Evolutionary conservation across 23 red algal species (phyloP).

Genomic region (Chondrus crispus): DNA sequence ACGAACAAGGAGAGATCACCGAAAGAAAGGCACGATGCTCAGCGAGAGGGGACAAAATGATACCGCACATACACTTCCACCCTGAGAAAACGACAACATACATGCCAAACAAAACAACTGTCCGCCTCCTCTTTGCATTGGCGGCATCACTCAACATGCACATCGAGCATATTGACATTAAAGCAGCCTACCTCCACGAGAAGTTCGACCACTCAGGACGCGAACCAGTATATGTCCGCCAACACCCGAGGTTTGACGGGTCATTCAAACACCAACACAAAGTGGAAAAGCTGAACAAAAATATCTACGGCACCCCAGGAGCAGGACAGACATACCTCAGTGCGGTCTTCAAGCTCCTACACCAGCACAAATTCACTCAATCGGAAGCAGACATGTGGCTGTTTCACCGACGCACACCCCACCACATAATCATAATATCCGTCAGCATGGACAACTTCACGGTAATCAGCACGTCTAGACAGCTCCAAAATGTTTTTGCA

Average conservation of each 20-base stretch:
- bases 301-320: too few species aligned
- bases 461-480: too few species aligned
- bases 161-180: conserved; percentile 41
- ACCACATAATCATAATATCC: too few species aligned
- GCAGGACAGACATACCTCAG: too few species aligned
- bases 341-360: too few species aligned
- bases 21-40: not conserved
- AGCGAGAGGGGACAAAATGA: conserved; percentile 8
- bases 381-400: too few species aligned
- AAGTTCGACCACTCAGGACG: not conserved
- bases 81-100: not conserved
- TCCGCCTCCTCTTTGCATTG: not conserved
- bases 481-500: too few species aligned
- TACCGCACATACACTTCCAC: conserved; percentile 17
- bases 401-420: too few species aligned
- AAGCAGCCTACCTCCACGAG: conserved; percentile 23
- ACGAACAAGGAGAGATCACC: not conserved
- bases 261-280: too few species aligned
- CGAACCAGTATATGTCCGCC: not conserved
- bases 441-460: too few species aligned
- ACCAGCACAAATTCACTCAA: too few species aligned
- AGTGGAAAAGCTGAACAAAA: too few species aligned
- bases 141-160: not conserved
- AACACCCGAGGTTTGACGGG: not conserved
- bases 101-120: not conserved